Evolutionary conservation across 2,329 filamentous ascomycete species (phyloP).

Genomic region (Escovopsis sp.): DNA sequence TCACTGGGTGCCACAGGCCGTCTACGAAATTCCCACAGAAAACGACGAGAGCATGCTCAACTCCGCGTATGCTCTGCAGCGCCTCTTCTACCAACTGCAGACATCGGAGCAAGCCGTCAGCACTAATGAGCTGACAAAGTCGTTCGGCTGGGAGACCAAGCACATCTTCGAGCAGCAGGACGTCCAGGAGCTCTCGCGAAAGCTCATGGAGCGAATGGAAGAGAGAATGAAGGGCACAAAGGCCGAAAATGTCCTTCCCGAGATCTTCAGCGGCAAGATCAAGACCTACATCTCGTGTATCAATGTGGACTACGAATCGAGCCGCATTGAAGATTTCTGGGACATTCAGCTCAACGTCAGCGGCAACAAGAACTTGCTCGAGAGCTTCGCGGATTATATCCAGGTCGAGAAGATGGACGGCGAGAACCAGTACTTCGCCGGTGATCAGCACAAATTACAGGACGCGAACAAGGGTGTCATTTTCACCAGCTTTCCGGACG

Average conservation of each 20-base stretch:
- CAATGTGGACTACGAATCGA: slow-evolving; percentile 95
- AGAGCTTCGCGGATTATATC: slow-evolving; percentile 93
- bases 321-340: slow-evolving; percentile 94
- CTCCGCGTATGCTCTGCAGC: slow-evolving; percentile 85
- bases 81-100: slow-evolving; percentile 89
- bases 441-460: slow-evolving; percentile 78
- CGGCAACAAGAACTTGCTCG: slow-evolving; percentile 81
- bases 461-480: slow-evolving; percentile 97
- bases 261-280: slow-evolving; percentile 92
- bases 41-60: slow-evolving; percentile 67
- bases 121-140: slow-evolving; percentile 86
- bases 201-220: slow-evolving; percentile 94
- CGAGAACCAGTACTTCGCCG: slow-evolving; percentile 95
- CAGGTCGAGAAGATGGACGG: slow-evolving; percentile 94
- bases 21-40: slow-evolving; percentile 93
- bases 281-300: slow-evolving; percentile 99
- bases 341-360: slow-evolving; percentile 95
- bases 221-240: slow-evolving; percentile 96
- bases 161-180: slow-evolving; percentile 99
- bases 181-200: slow-evolving; percentile 89
- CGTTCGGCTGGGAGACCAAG: slow-evolving; percentile 94
- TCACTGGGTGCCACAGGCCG: slow-evolving; percentile 43
- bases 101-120: slow-evolving; percentile 71
- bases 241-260: slow-evolving; percentile 73
- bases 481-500: slow-evolving; percentile 86